A percentile compares a stretch with the other conserved stretches of the same genome.
phyloP scores from a whole-genome alignment of 2,329 filamentous ascomycete genomes.

The Lachnellula occidentalis region DNA sequence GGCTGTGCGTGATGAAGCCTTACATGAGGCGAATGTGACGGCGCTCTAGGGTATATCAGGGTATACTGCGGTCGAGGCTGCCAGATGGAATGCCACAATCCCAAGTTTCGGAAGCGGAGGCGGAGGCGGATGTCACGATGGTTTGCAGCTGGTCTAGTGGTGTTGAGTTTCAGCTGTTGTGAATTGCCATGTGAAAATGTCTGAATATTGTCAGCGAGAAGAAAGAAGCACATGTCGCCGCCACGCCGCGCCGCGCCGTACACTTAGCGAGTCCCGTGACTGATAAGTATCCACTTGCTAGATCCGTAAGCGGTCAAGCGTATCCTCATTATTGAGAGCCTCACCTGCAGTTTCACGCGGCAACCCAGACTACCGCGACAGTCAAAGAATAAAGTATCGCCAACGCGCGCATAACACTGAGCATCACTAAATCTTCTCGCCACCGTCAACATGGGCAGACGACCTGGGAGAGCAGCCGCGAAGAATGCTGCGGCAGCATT shows the following conservation, averaged over 20 bases:
- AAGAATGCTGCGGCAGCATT: conserved; percentile 49
- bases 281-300: neutral
- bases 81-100: neutral
- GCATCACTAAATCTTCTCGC: neutral
- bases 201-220: neutral
- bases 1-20: conserved; percentile 1
- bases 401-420: neutral
- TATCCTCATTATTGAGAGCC: neutral
- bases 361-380: neutral
- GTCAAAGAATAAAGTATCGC: neutral
- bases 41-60: neutral
- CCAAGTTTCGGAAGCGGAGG: neutral
- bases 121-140: neutral
- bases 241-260: neutral
- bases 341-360: no score
- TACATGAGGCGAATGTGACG: conserved; percentile 2
- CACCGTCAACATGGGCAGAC: conserved; percentile 35
- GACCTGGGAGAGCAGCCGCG: conserved; percentile 48
- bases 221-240: no score
- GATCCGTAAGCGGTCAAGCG: neutral
- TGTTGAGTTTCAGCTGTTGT: neutral
- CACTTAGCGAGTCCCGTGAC: neutral
- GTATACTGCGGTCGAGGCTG: neutral
- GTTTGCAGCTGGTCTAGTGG: no score
- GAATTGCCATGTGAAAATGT: conserved; percentile 1